Evolutionary conservation across 768 basidiomycete genomes (phyloP).

Genomic region (Mrakia hoshinonis): DNA sequence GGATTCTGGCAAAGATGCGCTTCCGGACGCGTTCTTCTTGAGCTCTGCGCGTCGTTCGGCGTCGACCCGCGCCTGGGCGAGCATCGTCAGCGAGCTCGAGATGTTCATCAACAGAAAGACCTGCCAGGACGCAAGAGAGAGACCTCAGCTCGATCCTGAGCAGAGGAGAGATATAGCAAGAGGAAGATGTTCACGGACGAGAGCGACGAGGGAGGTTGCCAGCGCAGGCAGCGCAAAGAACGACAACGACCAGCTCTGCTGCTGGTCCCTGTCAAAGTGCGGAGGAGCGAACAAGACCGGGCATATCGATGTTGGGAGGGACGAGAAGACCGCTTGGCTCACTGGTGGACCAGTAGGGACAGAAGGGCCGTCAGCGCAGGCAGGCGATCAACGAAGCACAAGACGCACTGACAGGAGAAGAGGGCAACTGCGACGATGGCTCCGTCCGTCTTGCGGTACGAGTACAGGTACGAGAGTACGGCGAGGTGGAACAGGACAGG

Average conservation of each 20-base stretch:
- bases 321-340: background rate
- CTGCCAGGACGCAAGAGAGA: background rate
- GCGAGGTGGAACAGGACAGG: background rate
- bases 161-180: background rate
- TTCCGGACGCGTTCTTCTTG: background rate
- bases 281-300: background rate
- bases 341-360: background rate
- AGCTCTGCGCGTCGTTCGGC: background rate
- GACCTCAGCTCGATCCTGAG: background rate
- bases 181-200: background rate
- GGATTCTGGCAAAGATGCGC: background rate
- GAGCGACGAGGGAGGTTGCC: background rate
- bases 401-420: background rate
- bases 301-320: background rate
- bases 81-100: background rate
- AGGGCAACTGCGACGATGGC: background rate
- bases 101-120: background rate
- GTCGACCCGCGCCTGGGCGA: background rate
- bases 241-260: background rate
- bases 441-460: background rate
- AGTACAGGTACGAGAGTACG: background rate
- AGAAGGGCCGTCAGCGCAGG: background rate
- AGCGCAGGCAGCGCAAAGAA: constrained; percentile 2
- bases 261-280: background rate
- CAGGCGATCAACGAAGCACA: background rate